These are phyloP conservation scores for Pleomassaria siparia DNA, from an alignment of 2,329 filamentous ascomycete genomes.

Conservation along the genomic window DNA sequence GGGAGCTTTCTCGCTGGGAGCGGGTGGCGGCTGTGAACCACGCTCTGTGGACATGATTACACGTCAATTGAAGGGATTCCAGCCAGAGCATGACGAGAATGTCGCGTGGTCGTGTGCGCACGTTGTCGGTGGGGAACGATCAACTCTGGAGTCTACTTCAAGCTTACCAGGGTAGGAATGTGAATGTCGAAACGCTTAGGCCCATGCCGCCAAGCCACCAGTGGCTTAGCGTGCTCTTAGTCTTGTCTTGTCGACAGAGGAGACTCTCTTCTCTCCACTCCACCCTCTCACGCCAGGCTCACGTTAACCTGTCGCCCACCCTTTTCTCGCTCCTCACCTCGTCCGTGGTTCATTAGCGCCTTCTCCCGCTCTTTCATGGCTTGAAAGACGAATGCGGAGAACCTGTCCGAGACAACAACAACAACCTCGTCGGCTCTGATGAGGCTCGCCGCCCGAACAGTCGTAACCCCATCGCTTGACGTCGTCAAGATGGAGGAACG, in stretches of 20 bases:
- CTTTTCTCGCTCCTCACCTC: conserved; percentile 29
- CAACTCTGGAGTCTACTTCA: too few species aligned
- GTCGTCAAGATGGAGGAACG: conserved; percentile 98
- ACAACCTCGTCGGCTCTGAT: conserved; percentile 66
- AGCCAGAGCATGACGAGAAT: background rate
- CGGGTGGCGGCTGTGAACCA: conserved; percentile 15
- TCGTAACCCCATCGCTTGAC: conserved; percentile 75
- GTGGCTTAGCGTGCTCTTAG: background rate
- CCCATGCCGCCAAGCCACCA: background rate
- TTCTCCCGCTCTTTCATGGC: conserved; percentile 20
- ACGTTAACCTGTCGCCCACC: conserved; percentile 12
- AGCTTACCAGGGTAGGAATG: background rate
- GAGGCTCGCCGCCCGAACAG: conserved; percentile 74
- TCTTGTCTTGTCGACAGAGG: conserved; percentile 1
- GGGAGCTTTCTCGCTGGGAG: conserved; percentile 21
- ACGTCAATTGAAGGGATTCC: background rate
- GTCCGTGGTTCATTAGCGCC: conserved; percentile 13
- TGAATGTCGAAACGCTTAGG: background rate
- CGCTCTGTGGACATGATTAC: conserved; percentile 33
- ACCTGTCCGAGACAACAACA: conserved; percentile 20
- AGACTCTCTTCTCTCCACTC: background rate
- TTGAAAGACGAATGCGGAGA: conserved; percentile 22
- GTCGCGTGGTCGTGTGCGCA: background rate
- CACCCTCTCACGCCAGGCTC: conserved; percentile 1
- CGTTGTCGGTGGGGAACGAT: background rate